A percentile compares a stretch with the other conserved stretches of the same genome.
Evolutionary conservation across 2,329 filamentous ascomycete genomes (phyloP).

Genomic region (Colletotrichum sp.): DNA sequence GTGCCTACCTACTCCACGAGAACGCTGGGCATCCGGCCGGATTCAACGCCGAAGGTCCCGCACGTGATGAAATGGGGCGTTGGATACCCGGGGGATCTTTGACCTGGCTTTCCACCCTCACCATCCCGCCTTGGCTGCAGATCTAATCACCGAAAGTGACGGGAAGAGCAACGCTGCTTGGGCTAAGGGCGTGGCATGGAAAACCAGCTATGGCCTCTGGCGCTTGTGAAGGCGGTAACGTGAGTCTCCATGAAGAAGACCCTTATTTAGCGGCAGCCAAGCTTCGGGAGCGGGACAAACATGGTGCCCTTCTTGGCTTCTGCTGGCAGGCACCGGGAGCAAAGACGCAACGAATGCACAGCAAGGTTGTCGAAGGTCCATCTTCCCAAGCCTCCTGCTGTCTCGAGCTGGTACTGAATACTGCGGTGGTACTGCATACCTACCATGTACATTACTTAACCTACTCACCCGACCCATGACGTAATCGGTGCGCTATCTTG

Average conservation of each 20-base stretch:
- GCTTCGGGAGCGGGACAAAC: background rate
- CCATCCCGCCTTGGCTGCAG: conserved; percentile 1
- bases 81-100: background rate
- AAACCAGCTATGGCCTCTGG: background rate
- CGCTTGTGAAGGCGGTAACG: background rate
- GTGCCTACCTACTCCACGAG: background rate
- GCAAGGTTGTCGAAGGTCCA: background rate
- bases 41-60: background rate
- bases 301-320: background rate
- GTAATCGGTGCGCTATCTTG: background rate
- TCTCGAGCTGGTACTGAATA: background rate
- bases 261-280: background rate
- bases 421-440: background rate
- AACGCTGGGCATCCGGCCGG: background rate
- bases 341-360: background rate
- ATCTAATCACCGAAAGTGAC: background rate
- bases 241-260: background rate
- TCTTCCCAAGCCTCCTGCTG: background rate
- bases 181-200: background rate
- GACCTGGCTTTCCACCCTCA: background rate
- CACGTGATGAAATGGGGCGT: background rate
- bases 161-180: background rate
- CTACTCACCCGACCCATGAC: background rate
- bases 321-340: background rate
- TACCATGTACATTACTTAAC: background rate